Conservation (phyloP, 345 rosid genomes). For the Nasturtium officinale region DNA sequence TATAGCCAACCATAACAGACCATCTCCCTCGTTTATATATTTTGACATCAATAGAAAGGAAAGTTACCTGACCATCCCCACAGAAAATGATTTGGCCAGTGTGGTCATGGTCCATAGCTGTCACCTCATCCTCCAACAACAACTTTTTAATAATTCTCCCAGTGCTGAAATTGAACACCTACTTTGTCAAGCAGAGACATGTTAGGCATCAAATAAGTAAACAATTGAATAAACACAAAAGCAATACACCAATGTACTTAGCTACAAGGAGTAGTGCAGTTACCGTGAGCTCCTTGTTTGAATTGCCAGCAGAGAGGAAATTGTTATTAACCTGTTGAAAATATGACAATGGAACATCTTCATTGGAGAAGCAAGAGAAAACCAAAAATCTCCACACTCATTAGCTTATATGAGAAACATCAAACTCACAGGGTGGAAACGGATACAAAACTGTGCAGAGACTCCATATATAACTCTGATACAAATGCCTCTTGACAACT, state of each 20-base stretch:
- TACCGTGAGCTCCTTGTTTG: conserved; percentile 90
- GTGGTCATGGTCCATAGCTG: conserved; percentile 98
- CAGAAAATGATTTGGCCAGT: conserved; percentile 94
- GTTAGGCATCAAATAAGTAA: conserved; percentile 34
- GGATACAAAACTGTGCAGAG: conserved; percentile 83
- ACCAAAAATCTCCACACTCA: neutral
- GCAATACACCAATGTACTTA: conserved; percentile 11
- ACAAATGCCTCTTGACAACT: conserved; percentile 84
- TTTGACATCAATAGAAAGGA: conserved; percentile 9
- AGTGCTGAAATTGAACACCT: conserved; percentile 99
- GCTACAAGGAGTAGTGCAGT: conserved; percentile 37
- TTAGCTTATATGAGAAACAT: conserved; percentile 19
- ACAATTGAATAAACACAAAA: conserved; percentile 2
- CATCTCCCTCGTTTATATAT: neutral
- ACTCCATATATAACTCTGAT: conserved; percentile 92
- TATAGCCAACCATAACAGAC: conserved; percentile 6
- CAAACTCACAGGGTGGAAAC: conserved; percentile 91
- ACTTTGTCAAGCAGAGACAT: conserved; percentile 35
- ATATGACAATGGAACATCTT: conserved; percentile 23
- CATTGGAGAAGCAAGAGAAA: conserved; percentile 11
- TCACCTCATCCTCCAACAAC: conserved; percentile 62
- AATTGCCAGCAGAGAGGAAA: conserved; percentile 89
- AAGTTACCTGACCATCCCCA: conserved; percentile 78
- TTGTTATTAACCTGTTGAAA: conserved; percentile 88
- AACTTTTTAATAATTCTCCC: conserved; percentile 75